These are phyloP conservation scores for Craspedostauros australis DNA, from an alignment of 108 stramenopile species.

Conservation along the genomic window DNA sequence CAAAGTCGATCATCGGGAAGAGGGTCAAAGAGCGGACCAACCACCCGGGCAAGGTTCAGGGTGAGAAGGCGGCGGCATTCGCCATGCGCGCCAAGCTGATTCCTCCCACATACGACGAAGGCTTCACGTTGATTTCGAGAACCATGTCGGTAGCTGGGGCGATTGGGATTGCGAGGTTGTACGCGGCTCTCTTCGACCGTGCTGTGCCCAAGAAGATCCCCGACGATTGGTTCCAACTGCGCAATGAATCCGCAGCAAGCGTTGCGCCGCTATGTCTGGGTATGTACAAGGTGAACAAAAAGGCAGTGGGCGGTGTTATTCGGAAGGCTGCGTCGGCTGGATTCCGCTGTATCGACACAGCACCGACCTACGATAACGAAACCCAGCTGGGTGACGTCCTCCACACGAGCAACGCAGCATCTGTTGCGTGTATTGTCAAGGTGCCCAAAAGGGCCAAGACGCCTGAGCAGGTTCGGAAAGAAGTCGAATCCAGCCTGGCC, in stretches of 20 bases:
- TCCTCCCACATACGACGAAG: conserved; percentile 59
- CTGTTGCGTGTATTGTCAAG: conserved; percentile 53
- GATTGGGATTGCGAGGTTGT: neutral
- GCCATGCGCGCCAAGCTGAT: conserved; percentile 39
- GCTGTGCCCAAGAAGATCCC: too few relatives aligned
- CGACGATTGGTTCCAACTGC: too few relatives aligned
- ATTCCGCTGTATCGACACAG: conserved; percentile 63
- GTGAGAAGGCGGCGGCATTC: conserved; percentile 43
- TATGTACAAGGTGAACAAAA: conserved; percentile 53
- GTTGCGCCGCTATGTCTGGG: too few relatives aligned
- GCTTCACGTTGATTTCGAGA: conserved; percentile 20
- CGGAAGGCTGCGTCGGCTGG: too few relatives aligned
- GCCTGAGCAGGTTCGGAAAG: conserved; percentile 45
- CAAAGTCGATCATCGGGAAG: conserved; percentile 34
- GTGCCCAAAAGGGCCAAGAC: conserved; percentile 58
- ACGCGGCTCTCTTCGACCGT: neutral
- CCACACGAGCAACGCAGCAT: neutral
- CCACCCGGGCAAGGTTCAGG: conserved; percentile 74
- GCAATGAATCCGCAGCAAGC: too few relatives aligned
- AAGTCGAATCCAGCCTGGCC: conserved; percentile 38
- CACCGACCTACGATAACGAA: conserved; percentile 81
- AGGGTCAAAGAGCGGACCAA: conserved; percentile 58
- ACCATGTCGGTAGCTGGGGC: neutral
- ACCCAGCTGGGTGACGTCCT: conserved; percentile 46
- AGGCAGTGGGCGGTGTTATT: too few relatives aligned